Percentiles rank a stretch among this genome's conserved stretches.
Evolutionary conservation across 2,329 filamentous ascomycete genomes (phyloP).

Genomic region (Ophiocordyceps australis): DNA sequence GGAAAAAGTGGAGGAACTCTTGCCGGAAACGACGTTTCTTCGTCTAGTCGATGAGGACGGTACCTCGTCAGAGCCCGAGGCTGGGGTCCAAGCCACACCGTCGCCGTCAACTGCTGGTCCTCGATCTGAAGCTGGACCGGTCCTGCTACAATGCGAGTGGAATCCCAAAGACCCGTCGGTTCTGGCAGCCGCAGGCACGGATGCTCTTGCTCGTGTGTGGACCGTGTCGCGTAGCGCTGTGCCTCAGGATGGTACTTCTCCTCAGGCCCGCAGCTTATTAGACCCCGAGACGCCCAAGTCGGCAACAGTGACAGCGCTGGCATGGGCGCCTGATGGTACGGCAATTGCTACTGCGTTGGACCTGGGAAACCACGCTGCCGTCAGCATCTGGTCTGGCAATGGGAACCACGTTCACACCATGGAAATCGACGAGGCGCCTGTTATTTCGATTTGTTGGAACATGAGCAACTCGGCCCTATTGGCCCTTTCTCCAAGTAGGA

Average conservation of each 20-base stretch:
- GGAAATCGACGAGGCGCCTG: slow-evolving; percentile 38
- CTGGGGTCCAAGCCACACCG: too few species aligned
- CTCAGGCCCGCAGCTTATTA: slow-evolving; percentile 21
- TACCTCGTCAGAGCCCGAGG: slow-evolving; percentile 13
- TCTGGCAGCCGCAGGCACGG: slow-evolving; percentile 50
- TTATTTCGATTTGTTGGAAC: slow-evolving; percentile 45
- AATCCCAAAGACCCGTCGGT: slow-evolving; percentile 45
- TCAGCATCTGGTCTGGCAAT: slow-evolving; percentile 37
- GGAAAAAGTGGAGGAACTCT: slow-evolving; percentile 43
- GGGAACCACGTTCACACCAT: slow-evolving; percentile 33
- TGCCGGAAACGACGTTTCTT: slow-evolving; percentile 40
- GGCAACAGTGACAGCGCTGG: slow-evolving; percentile 37
- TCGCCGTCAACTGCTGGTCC: slow-evolving; percentile 17
- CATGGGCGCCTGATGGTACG: slow-evolving; percentile 39
- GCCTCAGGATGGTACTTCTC: too few species aligned
- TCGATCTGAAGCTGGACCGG: slow-evolving; percentile 36
- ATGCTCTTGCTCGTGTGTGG: slow-evolving; percentile 54
- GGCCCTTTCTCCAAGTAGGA: slow-evolving; percentile 35
- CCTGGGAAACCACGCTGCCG: slow-evolving; percentile 27
- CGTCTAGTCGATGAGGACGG: slow-evolving; percentile 27
- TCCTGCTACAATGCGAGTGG: slow-evolving; percentile 52
- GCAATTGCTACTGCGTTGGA: slow-evolving; percentile 41
- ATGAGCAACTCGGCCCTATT: slow-evolving; percentile 34
- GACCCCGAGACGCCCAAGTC: slow-evolving; percentile 32
- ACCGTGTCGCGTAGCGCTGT: slow-evolving; percentile 33